phyloP scores from a whole-genome alignment of 768 basidiomycete species.

The Nidularia sp. region DNA sequence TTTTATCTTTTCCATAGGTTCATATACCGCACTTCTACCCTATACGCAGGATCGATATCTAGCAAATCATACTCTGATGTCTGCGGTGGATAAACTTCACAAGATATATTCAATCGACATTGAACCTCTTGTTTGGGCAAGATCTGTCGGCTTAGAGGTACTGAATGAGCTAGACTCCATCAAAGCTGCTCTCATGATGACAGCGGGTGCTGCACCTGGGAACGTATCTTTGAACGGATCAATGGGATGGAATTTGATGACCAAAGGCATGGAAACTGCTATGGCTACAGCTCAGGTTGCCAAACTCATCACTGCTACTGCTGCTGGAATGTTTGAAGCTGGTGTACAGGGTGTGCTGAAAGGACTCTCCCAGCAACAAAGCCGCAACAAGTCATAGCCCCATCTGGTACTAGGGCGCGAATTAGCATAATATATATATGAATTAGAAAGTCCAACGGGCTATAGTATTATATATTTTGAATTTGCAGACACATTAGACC shows the following conservation, averaged over 20 bases:
- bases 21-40: conserved; percentile 65
- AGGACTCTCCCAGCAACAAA: no score
- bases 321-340: conserved; percentile 20
- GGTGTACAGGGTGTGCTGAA: background rate
- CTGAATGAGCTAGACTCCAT: conserved; percentile 83
- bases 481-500: no score
- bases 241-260: conserved; percentile 28
- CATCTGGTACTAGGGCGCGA: no score
- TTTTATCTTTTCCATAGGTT: conserved; percentile 39
- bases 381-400: no score
- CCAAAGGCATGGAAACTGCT: conserved; percentile 43
- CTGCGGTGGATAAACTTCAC: conserved; percentile 85
- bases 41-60: conserved; percentile 84
- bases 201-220: conserved; percentile 48
- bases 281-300: conserved; percentile 27
- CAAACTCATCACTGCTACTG: conserved; percentile 17
- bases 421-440: no score
- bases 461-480: no score
- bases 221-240: conserved; percentile 5
- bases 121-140: conserved; percentile 77
- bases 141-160: conserved; percentile 85
- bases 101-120: conserved; percentile 73
- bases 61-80: conserved; percentile 82
- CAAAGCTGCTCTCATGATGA: conserved; percentile 81
- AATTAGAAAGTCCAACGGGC: no score